Conservation (phyloP, 2,329 filamentous ascomycete species). For the Epichloe hybrida region DNA sequence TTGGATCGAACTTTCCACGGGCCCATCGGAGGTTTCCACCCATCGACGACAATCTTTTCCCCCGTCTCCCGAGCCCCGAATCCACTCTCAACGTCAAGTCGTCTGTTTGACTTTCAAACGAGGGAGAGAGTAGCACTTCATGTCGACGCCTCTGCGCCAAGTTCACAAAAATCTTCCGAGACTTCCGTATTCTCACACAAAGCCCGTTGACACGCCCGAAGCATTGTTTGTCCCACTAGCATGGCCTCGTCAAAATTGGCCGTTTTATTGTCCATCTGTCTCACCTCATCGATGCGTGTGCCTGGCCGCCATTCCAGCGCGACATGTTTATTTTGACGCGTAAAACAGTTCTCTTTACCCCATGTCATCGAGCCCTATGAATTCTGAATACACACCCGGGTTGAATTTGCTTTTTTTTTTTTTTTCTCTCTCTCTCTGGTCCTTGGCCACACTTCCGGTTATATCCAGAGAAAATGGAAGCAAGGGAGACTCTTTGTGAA, state of each 20-base stretch:
- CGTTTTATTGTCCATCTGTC: no score
- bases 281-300: no score
- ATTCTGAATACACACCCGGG: no score
- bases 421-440: background rate
- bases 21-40: background rate
- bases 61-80: background rate
- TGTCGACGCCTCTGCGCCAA: no score
- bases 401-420: background rate
- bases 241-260: no score
- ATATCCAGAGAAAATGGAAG: background rate
- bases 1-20: conserved; percentile 1
- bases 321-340: background rate
- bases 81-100: background rate
- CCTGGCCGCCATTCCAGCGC: background rate
- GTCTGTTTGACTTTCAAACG: background rate
- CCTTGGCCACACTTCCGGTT: background rate
- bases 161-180: no score
- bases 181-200: background rate
- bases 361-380: no score
- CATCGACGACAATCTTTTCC: background rate
- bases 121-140: no score
- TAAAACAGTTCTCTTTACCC: background rate
- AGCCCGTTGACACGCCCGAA: no score
- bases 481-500: background rate
- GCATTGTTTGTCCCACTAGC: no score